Evolutionary conservation across 2,329 filamentous ascomycete species (phyloP).

Genomic region (Colletotrichum camelliae): DNA sequence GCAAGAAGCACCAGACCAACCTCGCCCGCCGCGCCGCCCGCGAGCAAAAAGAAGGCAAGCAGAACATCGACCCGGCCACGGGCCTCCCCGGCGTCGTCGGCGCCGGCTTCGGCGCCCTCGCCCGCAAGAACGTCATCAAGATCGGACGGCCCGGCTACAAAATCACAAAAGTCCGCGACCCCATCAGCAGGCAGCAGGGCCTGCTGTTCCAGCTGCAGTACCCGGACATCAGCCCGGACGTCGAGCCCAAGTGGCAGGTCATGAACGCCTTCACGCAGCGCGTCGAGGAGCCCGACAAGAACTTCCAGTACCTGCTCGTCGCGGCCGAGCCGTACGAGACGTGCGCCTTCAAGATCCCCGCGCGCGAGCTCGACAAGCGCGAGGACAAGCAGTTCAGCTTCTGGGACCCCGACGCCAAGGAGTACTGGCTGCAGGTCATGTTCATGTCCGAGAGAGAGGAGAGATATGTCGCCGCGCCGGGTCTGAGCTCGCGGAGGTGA

Average conservation of each 20-base stretch:
- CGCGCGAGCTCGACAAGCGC: slow-evolving; percentile 87
- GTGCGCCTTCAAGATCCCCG: slow-evolving; percentile 94
- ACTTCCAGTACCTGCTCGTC: slow-evolving; percentile 92
- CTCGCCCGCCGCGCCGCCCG: slow-evolving; percentile 93
- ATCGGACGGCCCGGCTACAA: slow-evolving; percentile 97
- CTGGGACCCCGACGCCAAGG: slow-evolving; percentile 94
- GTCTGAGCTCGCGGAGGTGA: slow-evolving; percentile 57
- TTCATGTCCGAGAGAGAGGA: slow-evolving; percentile 99
- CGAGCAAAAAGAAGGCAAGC: slow-evolving; percentile 87
- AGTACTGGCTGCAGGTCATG: slow-evolving; percentile 97
- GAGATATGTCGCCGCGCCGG: slow-evolving; percentile 74
- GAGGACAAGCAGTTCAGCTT: slow-evolving; percentile 91
- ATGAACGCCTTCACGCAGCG: slow-evolving; percentile 98
- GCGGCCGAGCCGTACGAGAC: slow-evolving; percentile 98
- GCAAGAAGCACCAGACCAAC: slow-evolving; percentile 98
- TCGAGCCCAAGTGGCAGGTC: slow-evolving; percentile 85
- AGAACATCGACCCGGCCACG: slow-evolving; percentile 70
- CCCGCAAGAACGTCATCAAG: slow-evolving; percentile 87
- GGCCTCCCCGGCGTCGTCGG: slow-evolving; percentile 79
- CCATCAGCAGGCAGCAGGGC: slow-evolving; percentile 85
- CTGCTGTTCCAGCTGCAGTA: slow-evolving; percentile 97
- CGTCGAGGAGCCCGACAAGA: slow-evolving; percentile 91
- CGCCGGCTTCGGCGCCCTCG: slow-evolving; percentile 62
- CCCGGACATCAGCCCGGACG: slow-evolving; percentile 81
- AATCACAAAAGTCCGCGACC: slow-evolving; percentile 94